Conservation (phyloP, 2,329 filamentous ascomycete species). For the Fusarium pilosicola region DNA sequence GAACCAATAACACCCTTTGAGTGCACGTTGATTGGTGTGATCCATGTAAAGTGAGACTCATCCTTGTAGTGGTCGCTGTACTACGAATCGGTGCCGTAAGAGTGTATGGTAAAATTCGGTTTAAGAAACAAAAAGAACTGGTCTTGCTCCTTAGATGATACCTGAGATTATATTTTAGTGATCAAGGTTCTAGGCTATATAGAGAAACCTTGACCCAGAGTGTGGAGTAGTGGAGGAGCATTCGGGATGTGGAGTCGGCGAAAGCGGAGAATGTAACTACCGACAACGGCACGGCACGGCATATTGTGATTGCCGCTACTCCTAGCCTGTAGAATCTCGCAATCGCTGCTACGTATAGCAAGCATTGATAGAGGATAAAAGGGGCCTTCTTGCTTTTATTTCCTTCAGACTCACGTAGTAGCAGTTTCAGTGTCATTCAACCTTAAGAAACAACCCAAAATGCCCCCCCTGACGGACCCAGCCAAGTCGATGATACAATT, state of each 20-base stretch:
- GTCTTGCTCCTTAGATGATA: accelerated
- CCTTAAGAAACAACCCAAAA: background rate
- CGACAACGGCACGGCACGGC: background rate
- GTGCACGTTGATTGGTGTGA: background rate
- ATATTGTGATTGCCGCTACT: background rate
- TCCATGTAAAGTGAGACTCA: background rate
- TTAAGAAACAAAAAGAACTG: background rate
- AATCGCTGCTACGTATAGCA: background rate
- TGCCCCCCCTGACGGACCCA: background rate
- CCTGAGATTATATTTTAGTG: background rate
- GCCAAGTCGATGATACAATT: background rate
- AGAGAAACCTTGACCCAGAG: too few relatives aligned
- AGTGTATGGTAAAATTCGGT: background rate
- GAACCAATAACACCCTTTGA: background rate
- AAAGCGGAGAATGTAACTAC: background rate
- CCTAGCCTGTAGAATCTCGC: too few relatives aligned
- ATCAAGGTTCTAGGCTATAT: background rate
- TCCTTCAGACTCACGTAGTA: accelerated
- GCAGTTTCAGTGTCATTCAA: background rate
- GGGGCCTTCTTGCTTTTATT: accelerated
- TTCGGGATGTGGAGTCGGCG: background rate
- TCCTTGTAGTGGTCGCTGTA: background rate
- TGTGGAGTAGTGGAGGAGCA: background rate
- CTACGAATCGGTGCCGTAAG: background rate
- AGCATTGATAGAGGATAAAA: background rate